phyloP scores from a whole-genome alignment of 257 asterid genomes.

The Solanum sitiens region DNA sequence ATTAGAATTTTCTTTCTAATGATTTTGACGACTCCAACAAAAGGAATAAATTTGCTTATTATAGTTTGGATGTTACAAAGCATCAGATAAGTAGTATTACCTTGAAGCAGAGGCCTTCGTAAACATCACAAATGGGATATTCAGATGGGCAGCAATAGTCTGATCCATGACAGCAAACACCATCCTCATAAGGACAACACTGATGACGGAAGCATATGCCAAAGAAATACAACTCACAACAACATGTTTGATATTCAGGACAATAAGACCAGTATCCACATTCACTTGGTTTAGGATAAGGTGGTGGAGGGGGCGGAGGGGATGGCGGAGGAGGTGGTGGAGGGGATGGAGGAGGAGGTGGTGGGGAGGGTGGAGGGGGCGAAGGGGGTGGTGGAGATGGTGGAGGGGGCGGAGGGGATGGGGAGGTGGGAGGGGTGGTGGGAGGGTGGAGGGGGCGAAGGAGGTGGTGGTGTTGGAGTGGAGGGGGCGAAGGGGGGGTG shows the following conservation, averaged over 20 bases:
- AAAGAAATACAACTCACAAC: neutral
- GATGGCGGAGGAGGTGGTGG: neutral
- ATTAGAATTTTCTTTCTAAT: neutral
- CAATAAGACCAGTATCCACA: constrained; percentile 12
- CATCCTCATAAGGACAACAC: constrained; percentile 7
- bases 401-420: neutral
- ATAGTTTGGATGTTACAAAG: neutral
- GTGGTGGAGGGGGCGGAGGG: neutral
- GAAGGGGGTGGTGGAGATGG: neutral
- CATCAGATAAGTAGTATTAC: neutral
- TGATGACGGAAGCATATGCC: constrained; percentile 1
- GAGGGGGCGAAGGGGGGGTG: neutral
- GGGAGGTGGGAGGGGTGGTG: neutral
- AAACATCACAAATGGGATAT: constrained; percentile 15
- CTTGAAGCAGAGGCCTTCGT: constrained; percentile 14
- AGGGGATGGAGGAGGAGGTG: neutral
- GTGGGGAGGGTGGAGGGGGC: neutral
- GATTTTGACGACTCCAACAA: neutral
- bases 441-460: neutral
- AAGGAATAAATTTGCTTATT: neutral
- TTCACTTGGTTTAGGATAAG: neutral
- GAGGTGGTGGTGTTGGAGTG: neutral
- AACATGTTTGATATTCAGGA: constrained; percentile 13
- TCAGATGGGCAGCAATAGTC: constrained; percentile 20
- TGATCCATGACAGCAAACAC: constrained; percentile 10